Base-by-base conservation (phyloP, 495 filamentous ascomycete genomes). In the Aspergillus hancockii region DNA sequence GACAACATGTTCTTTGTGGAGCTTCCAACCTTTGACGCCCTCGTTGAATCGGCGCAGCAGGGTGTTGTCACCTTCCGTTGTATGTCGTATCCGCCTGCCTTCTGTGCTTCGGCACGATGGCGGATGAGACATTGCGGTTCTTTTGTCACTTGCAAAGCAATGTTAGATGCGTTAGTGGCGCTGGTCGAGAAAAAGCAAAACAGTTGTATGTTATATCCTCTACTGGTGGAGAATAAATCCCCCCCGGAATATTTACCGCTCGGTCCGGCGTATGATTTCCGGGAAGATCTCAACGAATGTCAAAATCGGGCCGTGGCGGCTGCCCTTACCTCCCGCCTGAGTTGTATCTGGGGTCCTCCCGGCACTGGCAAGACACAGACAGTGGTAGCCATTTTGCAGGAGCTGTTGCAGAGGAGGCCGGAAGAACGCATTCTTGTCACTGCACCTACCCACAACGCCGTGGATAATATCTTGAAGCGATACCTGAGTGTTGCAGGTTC, bases 91-190 rank as follows among this genome's bases (percentile, higher is more conserved):
- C 52, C 52, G 16, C 52, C 32, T 41, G 18, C 52, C 30, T 54
- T 40, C 18, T 7, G 25, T 40, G 52, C 32, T 13, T 38, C 32
- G 5, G 52, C 52, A 25, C 32, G 32, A 9, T 54, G 52, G 52
- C 31, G n/a, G 2, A 54, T 54, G 52, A 36, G 38, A 10, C 52
- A 54, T 23, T 54, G 32, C 14, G 32, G 52, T 14, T 54, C 52
- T 21, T 54, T 54, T 41, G 52, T 54, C 32, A 54, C 52, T 21
- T 19, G 2, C 18, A 54, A 54, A 43, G 52, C 32, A 54, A 54
- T 54, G 32, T 31, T 54, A 16, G 52, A 54, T 22, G 14, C 52
- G 38, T 22, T 54, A n/a, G 32, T 38, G 4, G 22, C 52, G 12
- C 32, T 54, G 18, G 18, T 54, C 2, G 52, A 54, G 21, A 1